Percentiles rank a stretch among this genome's conserved stretches.
Evolutionary conservation across 106 monocot species (phyloP).

Genomic region (Acanthochlamys bracteata): DNA sequence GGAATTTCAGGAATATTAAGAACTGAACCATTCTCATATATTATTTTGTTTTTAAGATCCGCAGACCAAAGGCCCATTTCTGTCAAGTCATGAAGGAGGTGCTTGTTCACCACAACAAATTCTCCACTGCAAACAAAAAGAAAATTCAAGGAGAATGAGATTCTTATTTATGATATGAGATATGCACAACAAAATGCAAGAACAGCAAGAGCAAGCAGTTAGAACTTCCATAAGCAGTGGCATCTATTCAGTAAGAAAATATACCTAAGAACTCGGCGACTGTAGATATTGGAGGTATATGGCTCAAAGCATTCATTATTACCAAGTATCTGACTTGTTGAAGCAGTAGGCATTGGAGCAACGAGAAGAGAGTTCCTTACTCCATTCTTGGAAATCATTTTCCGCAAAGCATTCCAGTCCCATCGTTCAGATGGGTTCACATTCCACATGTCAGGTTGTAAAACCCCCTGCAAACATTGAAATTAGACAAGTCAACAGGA

Average conservation of each 20-base stretch:
- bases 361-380: conserved; percentile 91
- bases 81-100: conserved; percentile 83
- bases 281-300: conserved; percentile 92
- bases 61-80: conserved; percentile 88
- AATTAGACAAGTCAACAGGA: too few relatives aligned
- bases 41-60: conserved; percentile 65
- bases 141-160: neutral
- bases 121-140: conserved; percentile 48
- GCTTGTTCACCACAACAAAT: conserved; percentile 94
- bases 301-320: conserved; percentile 97
- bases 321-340: conserved; percentile 96
- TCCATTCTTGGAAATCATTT: conserved; percentile 58
- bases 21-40: conserved; percentile 68
- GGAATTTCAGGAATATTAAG: conserved; percentile 50
- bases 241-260: too few relatives aligned
- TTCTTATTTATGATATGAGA: too few relatives aligned
- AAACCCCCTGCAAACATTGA: conserved; percentile 62
- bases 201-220: too few relatives aligned
- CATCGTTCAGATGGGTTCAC: conserved; percentile 63
- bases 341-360: conserved; percentile 98
- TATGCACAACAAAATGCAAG: too few relatives aligned
- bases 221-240: too few relatives aligned
- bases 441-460: conserved; percentile 98
- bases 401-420: conserved; percentile 63
- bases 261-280: conserved; percentile 77